A percentile compares a stretch with the other conserved stretches of the same genome.
These are phyloP conservation scores for Glycine latifolia DNA, from an alignment of 306 rosid species.

Conservation along the genomic window DNA sequence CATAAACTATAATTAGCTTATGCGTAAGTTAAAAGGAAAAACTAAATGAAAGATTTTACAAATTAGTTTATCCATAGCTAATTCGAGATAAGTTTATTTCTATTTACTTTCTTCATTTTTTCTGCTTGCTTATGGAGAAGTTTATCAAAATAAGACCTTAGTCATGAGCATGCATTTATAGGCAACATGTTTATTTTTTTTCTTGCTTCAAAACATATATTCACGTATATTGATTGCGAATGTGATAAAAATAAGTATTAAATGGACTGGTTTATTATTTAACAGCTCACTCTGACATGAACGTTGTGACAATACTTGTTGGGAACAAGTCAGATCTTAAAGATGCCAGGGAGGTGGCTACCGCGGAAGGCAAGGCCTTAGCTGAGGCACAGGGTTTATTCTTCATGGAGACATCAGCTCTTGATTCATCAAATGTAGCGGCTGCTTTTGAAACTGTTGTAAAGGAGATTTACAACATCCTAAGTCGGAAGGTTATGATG, in stretches of 20 bases:
- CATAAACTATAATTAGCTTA: background rate
- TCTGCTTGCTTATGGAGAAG: too few species aligned
- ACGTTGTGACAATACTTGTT: constrained; percentile 90
- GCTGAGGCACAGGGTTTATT: constrained; percentile 97
- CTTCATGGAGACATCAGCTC: constrained; percentile 98
- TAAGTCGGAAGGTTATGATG: constrained; percentile 93
- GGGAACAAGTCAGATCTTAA: constrained; percentile 97
- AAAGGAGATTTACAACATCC: constrained; percentile 88
- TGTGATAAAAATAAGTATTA: constrained; percentile 55
- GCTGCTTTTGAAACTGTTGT: constrained; percentile 95
- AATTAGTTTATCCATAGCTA: too few species aligned
- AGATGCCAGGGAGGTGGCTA: constrained; percentile 93
- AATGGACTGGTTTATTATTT: constrained; percentile 56
- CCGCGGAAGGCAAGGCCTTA: constrained; percentile 85
- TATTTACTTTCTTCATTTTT: too few species aligned
- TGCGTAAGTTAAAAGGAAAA: background rate
- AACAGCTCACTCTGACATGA: constrained; percentile 99
- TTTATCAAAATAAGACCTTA: too few species aligned
- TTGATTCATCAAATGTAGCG: constrained; percentile 88
- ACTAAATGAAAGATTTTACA: too few species aligned
- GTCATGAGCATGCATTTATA: background rate
- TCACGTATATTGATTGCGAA: constrained; percentile 41
- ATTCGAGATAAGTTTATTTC: too few species aligned
- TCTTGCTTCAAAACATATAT: background rate
- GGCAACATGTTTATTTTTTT: background rate